Base-by-base conservation (phyloP, 768 basidiomycete genomes). In the Leccinum boreale region DNA sequence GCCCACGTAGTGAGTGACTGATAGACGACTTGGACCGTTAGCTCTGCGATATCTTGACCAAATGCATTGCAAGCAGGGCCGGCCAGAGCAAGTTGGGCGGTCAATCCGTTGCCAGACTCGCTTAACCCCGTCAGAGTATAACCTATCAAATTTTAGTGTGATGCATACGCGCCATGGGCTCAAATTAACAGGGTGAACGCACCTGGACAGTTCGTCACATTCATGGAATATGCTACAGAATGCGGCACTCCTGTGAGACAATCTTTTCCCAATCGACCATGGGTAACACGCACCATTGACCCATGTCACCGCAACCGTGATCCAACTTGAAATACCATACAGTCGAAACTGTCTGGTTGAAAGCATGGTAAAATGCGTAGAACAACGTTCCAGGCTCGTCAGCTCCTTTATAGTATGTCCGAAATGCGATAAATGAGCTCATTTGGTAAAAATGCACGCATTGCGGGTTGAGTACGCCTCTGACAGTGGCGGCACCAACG, bases 11-110 rank as follows among this genome's bases (percentile, higher is more conserved):
- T 75, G 47, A 64, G 66, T 8, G 78, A 79, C 66, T 89, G 85
- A 62, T 88, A 88, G 12, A 78, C 79, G 14, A 88, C 84, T 66
- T 85, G 73, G 29, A 90, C 74, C 5, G 81, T 84, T 11, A 90
- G 75, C 44, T 83, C 73, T 0, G 70, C 46, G 19, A 87, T 73
- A 62, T 89, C 87, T 2, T 65, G 68, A 5, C 86, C 86, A 56
- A 86, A 89, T 5, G 81, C 83, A 62, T 88, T 79, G 68, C 88
- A 90, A 7, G 78, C 75, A 11, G 73, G 46, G 0, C 85, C 86
- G 4, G 79, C 77, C 5, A 89, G 75, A 39, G 65, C 65, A 8
- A 89, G 75, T 24, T 76, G 73, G 23, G 85, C 86, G 0, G 75
- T 78, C 36, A 89, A 73, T 11, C 86, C 85, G 14, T 62, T 73